Evolutionary conservation across 2,329 filamentous ascomycete genomes (phyloP), one percentile per base, ranked within the genome.

Genomic region (Exophiala oligosperma): DNA sequence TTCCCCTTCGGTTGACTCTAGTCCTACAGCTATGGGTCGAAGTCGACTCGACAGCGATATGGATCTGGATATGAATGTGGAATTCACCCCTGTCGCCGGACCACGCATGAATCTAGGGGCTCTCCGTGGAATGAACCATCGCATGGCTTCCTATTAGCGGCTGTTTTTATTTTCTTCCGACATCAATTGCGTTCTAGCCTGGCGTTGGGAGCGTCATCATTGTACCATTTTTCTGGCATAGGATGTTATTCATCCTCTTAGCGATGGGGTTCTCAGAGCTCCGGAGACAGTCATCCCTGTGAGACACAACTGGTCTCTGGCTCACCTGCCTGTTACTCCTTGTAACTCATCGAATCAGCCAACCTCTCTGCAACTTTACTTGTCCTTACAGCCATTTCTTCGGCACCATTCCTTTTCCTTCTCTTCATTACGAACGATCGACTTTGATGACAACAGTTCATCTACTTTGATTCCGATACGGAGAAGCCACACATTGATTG

Each of bases 1-100:
- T 52, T 73, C 81, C 66, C 74, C 80, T 71, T 68, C 72, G 35
- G 83, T 86, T 77, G 83, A 87, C 65, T 84, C 87, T 66, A 87
- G 84, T 65, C 84, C 84, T 12, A 87, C 84, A 28, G 79, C 78
- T 43, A 73, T 74, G 58, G 74, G 72, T 65, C 74, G 76, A 29
- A 71, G 57, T 54, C 56, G 50, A 38, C 35, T 60, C n/a, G 60
- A 64, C 56, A 52, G 50, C 49, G 64, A 61, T 50, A 65, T 64
- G 63, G 67, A 68, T 41, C 47, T 66, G 41, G 65, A 67, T 52
- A 62, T 67, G 50, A 56, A 56, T 23, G 51, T 64, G 3, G 61
- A 65, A 47, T 66, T 60, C 51, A 66, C 63, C 35, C 64, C 64
- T 29, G 61, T 65, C 37, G 54, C 63, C 38, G 59, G 58, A 50